These are phyloP conservation scores for Cystobasidiaceae sp. DNA, from an alignment of 1,284 basidiomycete genomes.

Conservation along the genomic window DNA sequence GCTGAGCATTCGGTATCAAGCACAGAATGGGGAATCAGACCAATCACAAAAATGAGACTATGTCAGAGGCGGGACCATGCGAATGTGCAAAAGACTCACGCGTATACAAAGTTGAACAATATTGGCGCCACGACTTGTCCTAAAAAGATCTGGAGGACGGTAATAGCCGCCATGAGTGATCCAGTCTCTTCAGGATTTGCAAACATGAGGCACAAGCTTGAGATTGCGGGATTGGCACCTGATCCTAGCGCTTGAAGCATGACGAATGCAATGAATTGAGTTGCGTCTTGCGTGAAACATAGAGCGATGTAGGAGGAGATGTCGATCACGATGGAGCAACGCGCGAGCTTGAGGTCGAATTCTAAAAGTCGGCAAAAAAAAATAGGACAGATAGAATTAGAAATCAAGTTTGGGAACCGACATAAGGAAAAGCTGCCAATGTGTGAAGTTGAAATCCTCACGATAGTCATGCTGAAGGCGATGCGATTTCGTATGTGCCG, in stretches of 20 bases:
- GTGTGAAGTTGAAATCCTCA: background rate
- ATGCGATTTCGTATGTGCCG: constrained; percentile 17
- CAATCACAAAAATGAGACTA: background rate
- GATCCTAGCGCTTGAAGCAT: constrained; percentile 16
- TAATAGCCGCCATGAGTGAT: constrained; percentile 15
- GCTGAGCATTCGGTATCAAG: background rate
- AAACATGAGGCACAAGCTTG: constrained; percentile 25
- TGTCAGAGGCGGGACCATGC: background rate
- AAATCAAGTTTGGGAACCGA: too few relatives aligned
- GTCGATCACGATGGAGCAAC: constrained; percentile 16
- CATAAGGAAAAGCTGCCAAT: too few relatives aligned
- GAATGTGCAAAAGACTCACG: constrained; percentile 1
- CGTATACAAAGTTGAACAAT: constrained; percentile 21
- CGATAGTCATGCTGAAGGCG: constrained; percentile 25
- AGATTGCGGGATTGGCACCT: constrained; percentile 25
- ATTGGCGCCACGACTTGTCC: constrained; percentile 20
- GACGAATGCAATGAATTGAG: constrained; percentile 20
- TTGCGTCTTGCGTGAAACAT: constrained; percentile 4
- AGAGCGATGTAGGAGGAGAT: constrained; percentile 15
- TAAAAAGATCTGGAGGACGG: constrained; percentile 20
- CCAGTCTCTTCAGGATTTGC: constrained; percentile 27
- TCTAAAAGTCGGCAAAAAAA: background rate
- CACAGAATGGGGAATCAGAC: background rate
- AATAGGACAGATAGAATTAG: background rate
- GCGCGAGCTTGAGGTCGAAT: constrained; percentile 18